Evolutionary conservation across 441 rosid species (phyloP).

Genomic region (Euphorbia corollata): DNA sequence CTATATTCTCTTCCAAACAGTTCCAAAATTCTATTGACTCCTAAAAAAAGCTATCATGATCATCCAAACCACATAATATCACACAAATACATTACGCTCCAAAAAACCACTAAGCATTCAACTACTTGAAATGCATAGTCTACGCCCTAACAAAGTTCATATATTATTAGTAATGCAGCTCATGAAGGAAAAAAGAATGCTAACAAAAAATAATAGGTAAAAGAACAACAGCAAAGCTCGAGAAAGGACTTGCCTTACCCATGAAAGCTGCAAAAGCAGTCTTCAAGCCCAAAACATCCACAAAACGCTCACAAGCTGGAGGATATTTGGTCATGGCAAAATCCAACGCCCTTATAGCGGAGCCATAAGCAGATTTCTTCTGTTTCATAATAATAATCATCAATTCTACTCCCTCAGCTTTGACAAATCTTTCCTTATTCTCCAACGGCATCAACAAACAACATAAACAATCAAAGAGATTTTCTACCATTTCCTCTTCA

Average conservation of each 20-base stretch:
- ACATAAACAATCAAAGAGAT: constrained; percentile 77
- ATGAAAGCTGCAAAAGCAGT: constrained; percentile 96
- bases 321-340: constrained; percentile 96
- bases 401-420: constrained; percentile 94
- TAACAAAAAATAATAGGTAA: background rate
- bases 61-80: background rate
- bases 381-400: constrained; percentile 98
- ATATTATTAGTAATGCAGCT: background rate
- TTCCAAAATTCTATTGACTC: background rate
- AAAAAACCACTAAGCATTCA: background rate
- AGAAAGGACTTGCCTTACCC: constrained; percentile 91
- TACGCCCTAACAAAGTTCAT: background rate
- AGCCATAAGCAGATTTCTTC: constrained; percentile 90
- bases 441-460: constrained; percentile 93
- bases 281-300: constrained; percentile 90
- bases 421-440: constrained; percentile 94
- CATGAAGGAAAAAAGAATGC: background rate
- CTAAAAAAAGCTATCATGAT: background rate
- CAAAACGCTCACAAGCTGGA: constrained; percentile 92
- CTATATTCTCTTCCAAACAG: background rate
- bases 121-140: background rate
- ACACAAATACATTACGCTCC: background rate
- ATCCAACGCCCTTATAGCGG: constrained; percentile 87
- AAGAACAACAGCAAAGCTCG: constrained; percentile 9
- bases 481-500: constrained; percentile 97